Evolutionary conservation across 2,329 filamentous ascomycete genomes (phyloP).

Genomic region (Blastomyces percursus): DNA sequence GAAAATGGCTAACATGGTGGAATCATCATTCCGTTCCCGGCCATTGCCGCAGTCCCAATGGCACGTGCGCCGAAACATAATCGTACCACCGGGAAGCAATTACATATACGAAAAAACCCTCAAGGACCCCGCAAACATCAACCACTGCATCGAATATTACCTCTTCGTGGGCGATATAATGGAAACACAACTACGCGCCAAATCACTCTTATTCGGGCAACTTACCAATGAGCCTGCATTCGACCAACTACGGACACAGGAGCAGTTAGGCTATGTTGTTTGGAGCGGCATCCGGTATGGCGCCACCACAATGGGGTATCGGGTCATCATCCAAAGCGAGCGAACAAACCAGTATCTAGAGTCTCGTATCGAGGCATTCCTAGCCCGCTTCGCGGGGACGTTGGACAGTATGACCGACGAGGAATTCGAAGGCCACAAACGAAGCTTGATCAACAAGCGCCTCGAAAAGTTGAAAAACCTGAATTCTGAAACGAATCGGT

Average conservation of each 20-base stretch:
- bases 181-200: slow-evolving; percentile 61
- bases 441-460: slow-evolving; percentile 74
- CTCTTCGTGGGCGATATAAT: slow-evolving; percentile 58
- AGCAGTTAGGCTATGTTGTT: slow-evolving; percentile 94
- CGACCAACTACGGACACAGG: slow-evolving; percentile 88
- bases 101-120: slow-evolving; percentile 71
- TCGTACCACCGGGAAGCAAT: slow-evolving; percentile 70
- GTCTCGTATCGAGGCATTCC: slow-evolving; percentile 73
- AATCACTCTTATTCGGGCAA: slow-evolving; percentile 71
- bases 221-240: slow-evolving; percentile 90
- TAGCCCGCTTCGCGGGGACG: slow-evolving; percentile 54
- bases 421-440: slow-evolving; percentile 85
- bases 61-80: slow-evolving; percentile 63
- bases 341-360: slow-evolving; percentile 74
- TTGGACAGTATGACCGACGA: slow-evolving; percentile 66
- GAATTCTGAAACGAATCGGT: slow-evolving; percentile 66
- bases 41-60: slow-evolving; percentile 66
- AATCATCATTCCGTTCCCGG: slow-evolving; percentile 63
- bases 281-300: slow-evolving; percentile 66
- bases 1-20: slow-evolving; percentile 70
- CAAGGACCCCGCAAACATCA: slow-evolving; percentile 79
- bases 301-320: slow-evolving; percentile 70
- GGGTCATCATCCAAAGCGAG: slow-evolving; percentile 90
- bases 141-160: slow-evolving; percentile 73
- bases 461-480: slow-evolving; percentile 90